Evolutionary conservation across 192 early-diverging fungal genomes (phyloP).

Genomic region (Mortierella antarctica): DNA sequence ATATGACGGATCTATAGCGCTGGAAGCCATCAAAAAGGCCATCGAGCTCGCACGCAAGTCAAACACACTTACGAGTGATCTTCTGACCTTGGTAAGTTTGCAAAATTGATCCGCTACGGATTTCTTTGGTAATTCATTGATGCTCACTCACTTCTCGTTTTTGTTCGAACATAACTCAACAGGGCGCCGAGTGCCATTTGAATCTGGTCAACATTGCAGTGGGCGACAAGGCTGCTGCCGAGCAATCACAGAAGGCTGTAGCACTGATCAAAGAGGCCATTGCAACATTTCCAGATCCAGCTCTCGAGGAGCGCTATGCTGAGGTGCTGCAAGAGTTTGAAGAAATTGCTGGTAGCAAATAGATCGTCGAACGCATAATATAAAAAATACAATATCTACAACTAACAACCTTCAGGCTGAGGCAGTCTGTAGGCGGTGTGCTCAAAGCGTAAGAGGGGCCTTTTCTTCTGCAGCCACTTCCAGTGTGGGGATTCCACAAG

Average conservation of each 20-base stretch:
- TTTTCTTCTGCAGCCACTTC: too few species aligned
- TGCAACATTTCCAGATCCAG: conserved; percentile 37
- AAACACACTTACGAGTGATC: conserved; percentile 32
- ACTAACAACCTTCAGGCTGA: not conserved
- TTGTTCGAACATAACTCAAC: not conserved
- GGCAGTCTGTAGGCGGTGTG: not conserved
- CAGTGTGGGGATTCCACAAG: too few species aligned
- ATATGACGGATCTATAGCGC: conserved; percentile 6
- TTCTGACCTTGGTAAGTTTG: conserved; percentile 37
- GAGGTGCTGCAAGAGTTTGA: conserved; percentile 47
- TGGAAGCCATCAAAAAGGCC: conserved; percentile 40
- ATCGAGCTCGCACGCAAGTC: conserved; percentile 37
- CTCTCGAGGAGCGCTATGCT: conserved; percentile 42
- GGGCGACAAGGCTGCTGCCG: conserved; percentile 42
- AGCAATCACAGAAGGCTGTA: conserved; percentile 43
- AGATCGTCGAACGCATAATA: not conserved
- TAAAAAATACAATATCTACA: not conserved
- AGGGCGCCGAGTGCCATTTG: conserved; percentile 51
- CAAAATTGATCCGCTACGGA: not conserved
- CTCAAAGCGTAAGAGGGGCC: too few species aligned
- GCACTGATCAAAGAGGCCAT: conserved; percentile 50
- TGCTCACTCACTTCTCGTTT: not conserved
- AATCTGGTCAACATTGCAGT: conserved; percentile 52
- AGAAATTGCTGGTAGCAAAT: conserved; percentile 35
- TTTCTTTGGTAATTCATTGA: not conserved